A percentile compares a stretch with the other conserved stretches of the same genome.
phyloP scores from a whole-genome alignment of 2,329 filamentous ascomycete species.

The Xylaria sp. region DNA sequence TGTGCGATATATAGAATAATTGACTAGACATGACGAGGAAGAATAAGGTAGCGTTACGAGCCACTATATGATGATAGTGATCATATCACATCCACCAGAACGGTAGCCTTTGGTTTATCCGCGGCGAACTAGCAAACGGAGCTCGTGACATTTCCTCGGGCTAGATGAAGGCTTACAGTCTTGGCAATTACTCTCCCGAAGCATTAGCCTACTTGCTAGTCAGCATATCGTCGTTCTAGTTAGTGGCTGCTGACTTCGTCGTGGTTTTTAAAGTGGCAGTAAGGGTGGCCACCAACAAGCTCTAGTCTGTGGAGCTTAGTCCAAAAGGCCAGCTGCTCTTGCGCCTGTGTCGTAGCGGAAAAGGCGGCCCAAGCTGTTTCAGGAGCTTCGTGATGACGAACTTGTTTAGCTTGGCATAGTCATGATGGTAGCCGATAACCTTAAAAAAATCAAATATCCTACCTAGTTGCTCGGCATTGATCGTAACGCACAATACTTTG shows the following conservation, averaged over 20 bases:
- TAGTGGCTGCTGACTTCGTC: slow-evolving; percentile 23
- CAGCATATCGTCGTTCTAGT: slow-evolving; percentile 21
- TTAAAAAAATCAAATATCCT: slow-evolving; percentile 22
- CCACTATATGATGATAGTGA: not conserved
- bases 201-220: slow-evolving; percentile 23
- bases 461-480: slow-evolving; percentile 16
- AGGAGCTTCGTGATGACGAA: slow-evolving; percentile 8
- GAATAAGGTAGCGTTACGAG: not conserved
- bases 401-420: slow-evolving; percentile 18
- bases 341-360: not conserved
- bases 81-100: not conserved
- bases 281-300: not conserved
- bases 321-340: slow-evolving; percentile 2
- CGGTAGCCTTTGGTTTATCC: not conserved
- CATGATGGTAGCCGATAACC: slow-evolving; percentile 5
- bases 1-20: not conserved
- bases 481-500: not conserved
- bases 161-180: slow-evolving; percentile 22
- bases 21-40: not conserved
- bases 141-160: slow-evolving; percentile 7
- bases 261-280: slow-evolving; percentile 18
- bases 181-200: slow-evolving; percentile 33
- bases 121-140: not conserved
- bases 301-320: slow-evolving; percentile 13
- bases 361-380: not conserved